phyloP scores from a whole-genome alignment of 495 filamentous ascomycete species.

The Annulohypoxylon bovei region DNA sequence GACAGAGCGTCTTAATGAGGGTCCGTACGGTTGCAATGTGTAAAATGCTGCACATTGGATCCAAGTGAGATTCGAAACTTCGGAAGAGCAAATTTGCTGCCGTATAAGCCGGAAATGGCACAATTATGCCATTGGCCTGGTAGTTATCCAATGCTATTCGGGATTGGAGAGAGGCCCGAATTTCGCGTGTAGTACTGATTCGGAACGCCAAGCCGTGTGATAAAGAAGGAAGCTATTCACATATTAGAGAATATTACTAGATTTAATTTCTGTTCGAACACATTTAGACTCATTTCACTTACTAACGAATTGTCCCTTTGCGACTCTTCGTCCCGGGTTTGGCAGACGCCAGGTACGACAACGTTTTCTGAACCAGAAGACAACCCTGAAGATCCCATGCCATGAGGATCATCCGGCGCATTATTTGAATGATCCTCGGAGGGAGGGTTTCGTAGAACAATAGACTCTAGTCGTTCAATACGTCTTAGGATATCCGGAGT shows the following conservation, averaged over 20 bases:
- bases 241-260: not conserved
- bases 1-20: slow-evolving; percentile 52
- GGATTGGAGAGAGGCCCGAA: slow-evolving; percentile 7
- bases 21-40: slow-evolving; percentile 42
- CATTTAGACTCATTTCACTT: not conserved
- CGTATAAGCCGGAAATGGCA: slow-evolving; percentile 28
- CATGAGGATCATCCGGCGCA: not conserved
- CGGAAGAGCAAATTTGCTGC: slow-evolving; percentile 49
- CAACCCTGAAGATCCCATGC: not conserved
- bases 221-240: slow-evolving; percentile 20
- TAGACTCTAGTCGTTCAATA: slow-evolving; percentile 52
- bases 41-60: slow-evolving; percentile 55
- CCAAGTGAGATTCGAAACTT: slow-evolving; percentile 51
- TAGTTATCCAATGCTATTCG: not conserved
- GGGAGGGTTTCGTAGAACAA: slow-evolving; percentile 47
- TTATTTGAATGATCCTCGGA: not conserved
- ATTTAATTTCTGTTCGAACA: too few species aligned
- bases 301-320: slow-evolving; percentile 36
- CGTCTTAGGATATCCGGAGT: slow-evolving; percentile 25
- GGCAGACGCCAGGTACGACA: slow-evolving; percentile 40
- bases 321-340: slow-evolving; percentile 29
- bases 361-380: slow-evolving; percentile 30
- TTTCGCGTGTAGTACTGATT: slow-evolving; percentile 9
- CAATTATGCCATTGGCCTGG: slow-evolving; percentile 6
- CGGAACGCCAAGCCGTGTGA: slow-evolving; percentile 24